Evolutionary conservation across 495 filamentous ascomycete species (phyloP), one percentile per base, ranked within the genome.

Genomic region (Tuber umbilicatum): DNA sequence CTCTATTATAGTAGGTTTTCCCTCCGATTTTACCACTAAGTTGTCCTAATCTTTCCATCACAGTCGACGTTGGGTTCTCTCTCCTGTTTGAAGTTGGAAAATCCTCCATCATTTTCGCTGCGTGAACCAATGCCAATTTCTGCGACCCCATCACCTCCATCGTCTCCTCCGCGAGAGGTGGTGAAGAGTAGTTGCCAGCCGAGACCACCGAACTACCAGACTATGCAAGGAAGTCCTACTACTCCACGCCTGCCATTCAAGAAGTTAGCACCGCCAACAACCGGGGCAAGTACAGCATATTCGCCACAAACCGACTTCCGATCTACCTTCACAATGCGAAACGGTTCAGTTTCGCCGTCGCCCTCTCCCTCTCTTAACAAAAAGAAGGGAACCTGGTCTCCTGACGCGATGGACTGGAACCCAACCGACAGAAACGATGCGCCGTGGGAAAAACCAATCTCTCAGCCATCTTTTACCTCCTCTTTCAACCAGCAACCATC

Each of bases 361-460:
- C 79, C n/a, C 70, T 73, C 0, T 73, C 73, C 23, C 78, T 73
- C n/a, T 39, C 17, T 21, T 50, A 35, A 17, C 31, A 64, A 35
- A 64, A 64, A 64, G 27, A 64, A 64, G 14, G 55, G 55, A 64
- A 35, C 55, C n/a, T 35, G 55, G 55, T 78, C 77, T 17, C 77
- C 77, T 10, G 79, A 81, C 50, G 79, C 72, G 47, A 81, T 81
- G 79, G 79, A 81, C 78, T 81, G 79, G 79, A 79, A 81, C 78
- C 79, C 75, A 5, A 81, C 77, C 4, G 67, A 45, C 3, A 40
- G 45, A 5, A 19, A 38, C 3, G 40, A 60, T 17, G 38, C 73
- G 14, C 76, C 70, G 2, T 64, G 55, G 55, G 55, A 35, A 27
- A 64, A 64, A 64, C 78, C 78, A 1, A 76, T 73, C 2, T 64